A percentile compares a stretch with the other conserved stretches of the same genome.
phyloP scores from a whole-genome alignment of 805 yeast genomes.

The Schizosaccharomyces octosporus region DNA sequence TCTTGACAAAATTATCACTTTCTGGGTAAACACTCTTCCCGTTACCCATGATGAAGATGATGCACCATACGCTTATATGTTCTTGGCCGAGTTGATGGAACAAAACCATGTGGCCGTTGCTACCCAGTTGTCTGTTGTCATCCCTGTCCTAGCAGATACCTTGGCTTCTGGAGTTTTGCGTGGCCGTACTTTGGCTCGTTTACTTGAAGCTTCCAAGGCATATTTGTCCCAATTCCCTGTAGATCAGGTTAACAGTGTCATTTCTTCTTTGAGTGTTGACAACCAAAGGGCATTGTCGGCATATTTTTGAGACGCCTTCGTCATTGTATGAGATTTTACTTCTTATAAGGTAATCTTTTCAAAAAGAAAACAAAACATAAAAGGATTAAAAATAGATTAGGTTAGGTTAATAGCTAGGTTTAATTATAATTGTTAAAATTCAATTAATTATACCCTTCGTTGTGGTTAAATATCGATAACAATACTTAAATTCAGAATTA shows the following conservation, averaged over 20 bases:
- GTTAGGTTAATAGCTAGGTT: background rate
- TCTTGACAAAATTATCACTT: slow-evolving; percentile 30
- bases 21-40: slow-evolving; percentile 69
- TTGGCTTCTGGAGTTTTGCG: slow-evolving; percentile 37
- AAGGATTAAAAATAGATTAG: background rate
- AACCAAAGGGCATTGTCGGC: background rate
- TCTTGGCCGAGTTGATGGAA: slow-evolving; percentile 46
- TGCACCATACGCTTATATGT: slow-evolving; percentile 61
- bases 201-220: slow-evolving; percentile 36
- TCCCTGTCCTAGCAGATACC: slow-evolving; percentile 53
- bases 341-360: background rate
- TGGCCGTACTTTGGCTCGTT: slow-evolving; percentile 47
- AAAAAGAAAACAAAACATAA: background rate
- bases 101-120: slow-evolving; percentile 35
- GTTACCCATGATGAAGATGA: slow-evolving; percentile 66
- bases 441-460: too few species aligned
- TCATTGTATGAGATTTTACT: background rate
- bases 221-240: slow-evolving; percentile 35
- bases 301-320: background rate
- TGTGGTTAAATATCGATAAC: too few species aligned
- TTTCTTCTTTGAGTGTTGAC: background rate
- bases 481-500: too few species aligned
- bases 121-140: slow-evolving; percentile 30
- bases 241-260: slow-evolving; percentile 15
- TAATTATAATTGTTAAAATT: background rate